Base-by-base conservation (phyloP, 495 filamentous ascomycete genomes). In the Melanomma pulvis-pyrius region DNA sequence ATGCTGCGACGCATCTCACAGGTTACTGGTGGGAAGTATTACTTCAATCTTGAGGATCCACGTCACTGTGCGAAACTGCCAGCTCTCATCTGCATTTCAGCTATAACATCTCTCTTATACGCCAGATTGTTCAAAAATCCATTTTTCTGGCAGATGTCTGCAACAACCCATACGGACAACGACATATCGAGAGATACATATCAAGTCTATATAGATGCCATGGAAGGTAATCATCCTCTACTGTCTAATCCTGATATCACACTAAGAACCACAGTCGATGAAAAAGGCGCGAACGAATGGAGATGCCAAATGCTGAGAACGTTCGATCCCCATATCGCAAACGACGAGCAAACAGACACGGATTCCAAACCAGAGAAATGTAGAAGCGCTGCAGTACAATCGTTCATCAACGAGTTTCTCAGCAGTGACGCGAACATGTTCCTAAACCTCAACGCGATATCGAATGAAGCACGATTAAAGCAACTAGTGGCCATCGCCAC, bases 301-400 rank as follows among this genome's bases (percentile, higher is more conserved):
- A 11, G 49, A 24, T 53, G 49, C 25, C 49, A 53, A 53, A 53
- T 53, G 49, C 49, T 53, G 8, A 3, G 49, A n/a, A 53, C 49
- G 8, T 53, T 53, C 17, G 49, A 53, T 17, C 49, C 49, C 8
- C 25, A 24, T 2, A 7, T 26, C 26, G 26, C 26, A 6, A 53
- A 24, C 21, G 49, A 53, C 13, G 26, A 53, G 21, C 24, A 6
- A 24, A 53, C 49, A 29, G 49, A 53, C 5, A 29, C 24, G 8
- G 49, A 53, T 25, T 53, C 49, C 4, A 53, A 26, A 29, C 21
- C 49, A 17, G 49, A 53, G 49, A 11, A 53, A 24, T 53, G 25
- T 26, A 11, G 49, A 53, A 25, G 8, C 5, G 49, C 49, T 5
- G 49, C 49, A 53, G 25, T n/a, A 53, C 3, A 24, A 21, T 24